phyloP scores from a whole-genome alignment of 129 eudicot species.

The Flaveria bidentis region DNA sequence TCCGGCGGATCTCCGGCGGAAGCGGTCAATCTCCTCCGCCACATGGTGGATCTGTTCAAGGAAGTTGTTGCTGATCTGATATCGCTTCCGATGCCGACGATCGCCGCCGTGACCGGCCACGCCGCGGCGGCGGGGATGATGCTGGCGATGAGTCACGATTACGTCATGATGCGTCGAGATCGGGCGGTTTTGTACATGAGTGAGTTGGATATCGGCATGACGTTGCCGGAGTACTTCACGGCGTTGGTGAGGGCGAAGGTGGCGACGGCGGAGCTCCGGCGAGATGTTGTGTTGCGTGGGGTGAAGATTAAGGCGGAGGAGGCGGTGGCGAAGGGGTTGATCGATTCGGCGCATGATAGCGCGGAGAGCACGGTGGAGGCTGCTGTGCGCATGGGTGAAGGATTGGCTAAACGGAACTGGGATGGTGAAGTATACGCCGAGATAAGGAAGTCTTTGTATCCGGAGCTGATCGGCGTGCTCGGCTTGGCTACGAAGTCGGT shows the following conservation, averaged over 20 bases:
- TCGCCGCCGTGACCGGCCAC: slow-evolving; percentile 83
- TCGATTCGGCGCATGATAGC: slow-evolving; percentile 33
- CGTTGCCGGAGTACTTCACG: slow-evolving; percentile 65
- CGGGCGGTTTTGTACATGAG: slow-evolving; percentile 77
- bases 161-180: slow-evolving; percentile 62
- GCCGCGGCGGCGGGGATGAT: slow-evolving; percentile 84
- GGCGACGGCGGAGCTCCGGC: slow-evolving; percentile 43
- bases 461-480: slow-evolving; percentile 52
- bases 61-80: slow-evolving; percentile 55
- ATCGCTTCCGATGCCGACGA: slow-evolving; percentile 77
- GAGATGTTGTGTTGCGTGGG: slow-evolving; percentile 59
- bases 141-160: slow-evolving; percentile 78
- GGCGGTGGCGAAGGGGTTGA: slow-evolving; percentile 65
- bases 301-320: slow-evolving; percentile 55
- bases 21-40: slow-evolving; percentile 40
- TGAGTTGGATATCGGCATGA: slow-evolving; percentile 82
- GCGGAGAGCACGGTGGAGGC: slow-evolving; percentile 54
- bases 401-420: slow-evolving; percentile 59
- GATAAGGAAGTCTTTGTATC: slow-evolving; percentile 65
- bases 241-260: slow-evolving; percentile 51
- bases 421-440: slow-evolving; percentile 60
- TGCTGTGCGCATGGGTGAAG: slow-evolving; percentile 51
- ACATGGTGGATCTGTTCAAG: slow-evolving; percentile 57
- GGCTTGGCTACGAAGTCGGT: slow-evolving; percentile 37
- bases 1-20: slow-evolving; percentile 41